Percentiles rank a stretch among this genome's conserved stretches.
Conservation (phyloP, 2,329 filamentous ascomycete genomes). For the Penicillium paneum region DNA sequence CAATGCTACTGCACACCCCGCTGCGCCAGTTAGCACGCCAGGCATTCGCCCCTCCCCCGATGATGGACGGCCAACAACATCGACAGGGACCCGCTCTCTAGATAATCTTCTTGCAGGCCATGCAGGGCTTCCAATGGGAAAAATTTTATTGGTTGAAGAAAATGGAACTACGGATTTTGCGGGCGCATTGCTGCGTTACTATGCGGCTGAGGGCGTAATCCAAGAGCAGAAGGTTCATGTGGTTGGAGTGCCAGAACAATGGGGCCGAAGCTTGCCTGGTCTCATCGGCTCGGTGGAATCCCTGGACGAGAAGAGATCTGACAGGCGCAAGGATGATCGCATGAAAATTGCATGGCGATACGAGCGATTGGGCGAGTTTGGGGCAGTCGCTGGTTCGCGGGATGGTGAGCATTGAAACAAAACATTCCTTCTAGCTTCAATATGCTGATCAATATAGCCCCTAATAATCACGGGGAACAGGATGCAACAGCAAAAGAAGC, state of each 20-base stretch:
- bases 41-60: conserved; percentile 80
- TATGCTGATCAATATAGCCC: conserved; percentile 26
- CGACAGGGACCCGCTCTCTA: conserved; percentile 82
- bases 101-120: conserved; percentile 85
- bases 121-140: conserved; percentile 77
- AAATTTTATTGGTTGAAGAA: conserved; percentile 77
- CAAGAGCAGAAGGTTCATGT: conserved; percentile 89
- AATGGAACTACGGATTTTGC: conserved; percentile 92
- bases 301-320: conserved; percentile 42
- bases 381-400: conserved; percentile 55
- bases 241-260: conserved; percentile 72
- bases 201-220: conserved; percentile 85
- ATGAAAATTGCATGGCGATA: conserved; percentile 99
- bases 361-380: conserved; percentile 73
- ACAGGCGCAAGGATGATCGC: conserved; percentile 58
- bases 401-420: conserved; percentile 49
- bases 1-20: conserved; percentile 28
- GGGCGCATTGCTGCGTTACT: conserved; percentile 78
- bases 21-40: conserved; percentile 35
- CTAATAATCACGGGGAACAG: conserved; percentile 37
- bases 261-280: conserved; percentile 81
- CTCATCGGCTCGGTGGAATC: conserved; percentile 53
- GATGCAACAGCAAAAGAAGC: conserved; percentile 40
- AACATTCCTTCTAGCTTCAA: not conserved
- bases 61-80: conserved; percentile 83